Conservation (phyloP, 106 monocot genomes). For the Hemerocallis citrina region DNA sequence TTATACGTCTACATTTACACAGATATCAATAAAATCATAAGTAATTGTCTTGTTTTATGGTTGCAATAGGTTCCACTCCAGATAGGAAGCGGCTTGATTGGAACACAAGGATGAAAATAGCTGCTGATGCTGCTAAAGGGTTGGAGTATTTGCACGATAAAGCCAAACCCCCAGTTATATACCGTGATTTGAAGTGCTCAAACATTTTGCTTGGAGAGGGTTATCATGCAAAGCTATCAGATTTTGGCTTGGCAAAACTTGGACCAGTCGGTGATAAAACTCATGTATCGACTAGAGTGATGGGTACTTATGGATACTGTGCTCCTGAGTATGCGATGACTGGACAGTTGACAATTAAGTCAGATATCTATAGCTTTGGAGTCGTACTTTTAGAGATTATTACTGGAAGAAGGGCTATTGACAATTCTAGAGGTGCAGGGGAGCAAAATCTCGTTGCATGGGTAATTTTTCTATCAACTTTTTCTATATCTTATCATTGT, state of each 20-base stretch:
- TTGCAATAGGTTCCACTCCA: neutral
- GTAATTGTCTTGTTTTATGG: neutral
- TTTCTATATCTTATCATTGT: too few relatives aligned
- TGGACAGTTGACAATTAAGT: neutral
- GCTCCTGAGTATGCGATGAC: neutral
- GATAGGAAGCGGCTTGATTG: neutral
- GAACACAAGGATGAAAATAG: neutral
- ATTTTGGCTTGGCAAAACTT: constrained; percentile 1
- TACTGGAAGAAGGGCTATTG: neutral
- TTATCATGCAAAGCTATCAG: neutral
- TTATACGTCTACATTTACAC: too few relatives aligned
- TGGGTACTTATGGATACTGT: constrained; percentile 1
- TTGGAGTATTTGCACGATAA: neutral
- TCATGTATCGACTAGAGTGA: neutral
- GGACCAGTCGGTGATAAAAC: neutral
- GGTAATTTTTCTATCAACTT: too few relatives aligned
- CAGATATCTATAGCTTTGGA: neutral
- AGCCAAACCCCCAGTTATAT: neutral
- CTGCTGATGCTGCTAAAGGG: neutral
- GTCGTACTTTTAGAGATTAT: neutral
- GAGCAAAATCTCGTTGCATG: neutral
- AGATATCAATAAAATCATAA: neutral
- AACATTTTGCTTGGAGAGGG: neutral
- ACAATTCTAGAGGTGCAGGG: neutral
- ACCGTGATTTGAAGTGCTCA: neutral